Conservation (phyloP, 2,329 filamentous ascomycete genomes). For the Podosphaera xanthii region DNA sequence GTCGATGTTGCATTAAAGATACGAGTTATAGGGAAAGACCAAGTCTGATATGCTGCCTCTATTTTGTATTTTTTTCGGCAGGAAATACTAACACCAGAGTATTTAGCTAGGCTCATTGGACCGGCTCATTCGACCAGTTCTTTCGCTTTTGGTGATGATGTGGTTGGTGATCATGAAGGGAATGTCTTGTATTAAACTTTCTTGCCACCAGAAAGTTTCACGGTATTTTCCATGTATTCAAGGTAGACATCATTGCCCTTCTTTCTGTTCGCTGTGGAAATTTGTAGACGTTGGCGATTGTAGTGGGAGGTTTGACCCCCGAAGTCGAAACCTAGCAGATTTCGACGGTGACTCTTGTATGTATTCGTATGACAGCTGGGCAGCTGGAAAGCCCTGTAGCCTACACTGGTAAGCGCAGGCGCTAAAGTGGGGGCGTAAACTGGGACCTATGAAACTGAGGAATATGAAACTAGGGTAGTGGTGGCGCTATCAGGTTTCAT, state of each 20-base stretch:
- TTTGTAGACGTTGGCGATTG: too few species aligned
- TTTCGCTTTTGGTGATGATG: neutral
- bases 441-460: too few species aligned
- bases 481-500: too few species aligned
- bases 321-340: too few species aligned
- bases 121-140: neutral
- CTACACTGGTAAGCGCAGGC: too few species aligned
- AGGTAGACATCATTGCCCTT: neutral
- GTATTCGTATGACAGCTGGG: too few species aligned
- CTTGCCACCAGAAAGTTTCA: neutral
- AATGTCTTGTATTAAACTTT: neutral
- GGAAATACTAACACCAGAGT: neutral
- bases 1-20: neutral
- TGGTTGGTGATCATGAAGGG: neutral
- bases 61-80: neutral
- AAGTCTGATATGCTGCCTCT: neutral
- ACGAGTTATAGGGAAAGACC: neutral
- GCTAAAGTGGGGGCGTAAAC: too few species aligned
- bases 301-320: too few species aligned
- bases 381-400: too few species aligned
- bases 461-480: too few species aligned
- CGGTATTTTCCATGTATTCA: neutral
- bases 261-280: neutral
- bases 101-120: neutral
- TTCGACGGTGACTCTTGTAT: too few species aligned